Evolutionary conservation across 2,329 filamentous ascomycete species (phyloP), one percentile per base, ranked within the genome.

Genomic region (Daldinia sp.): DNA sequence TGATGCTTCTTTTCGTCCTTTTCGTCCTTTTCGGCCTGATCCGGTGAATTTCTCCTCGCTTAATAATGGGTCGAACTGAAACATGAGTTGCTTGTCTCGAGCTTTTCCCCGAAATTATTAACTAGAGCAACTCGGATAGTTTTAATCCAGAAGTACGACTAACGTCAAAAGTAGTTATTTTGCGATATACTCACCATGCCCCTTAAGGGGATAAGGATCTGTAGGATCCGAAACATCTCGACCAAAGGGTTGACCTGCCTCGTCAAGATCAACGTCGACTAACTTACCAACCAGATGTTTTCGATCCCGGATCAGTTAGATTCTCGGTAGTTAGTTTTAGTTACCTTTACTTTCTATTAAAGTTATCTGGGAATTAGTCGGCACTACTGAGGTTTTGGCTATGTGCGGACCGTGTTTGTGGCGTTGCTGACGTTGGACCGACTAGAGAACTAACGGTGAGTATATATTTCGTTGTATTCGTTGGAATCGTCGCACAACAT

Each of bases 351-450:
- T 45, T 11, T 39, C 17, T 30, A 30, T 19, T 23, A 25, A 52
- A 17, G 15, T n/a, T 13, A 41, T 17, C 35, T 41, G 11, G 19
- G 2, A 8, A 15, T 37, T 37, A 35, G 7, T 25, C 25, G 4
- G 7, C 19, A 34, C 32, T 37, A 15, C 3, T 21, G 6, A 30
- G 15, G 23, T 27, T n/a, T 32, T n/a, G n/a, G n/a, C 32, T n/a
- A 8, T 23, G 41, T 15, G 8, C 23, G 21, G 39, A 6, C 39
- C 39, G 39, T 56, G 47, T 15, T 56, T 17, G 62, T 59, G 55
- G 52, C 43, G 51, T 29, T 56, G 62, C 65, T 68, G 57, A 68
- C 65, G 62, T 68, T 66, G 43, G 65, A 63, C 63, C 30, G 49
- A 37, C 21, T 43, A 30, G 53, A 50, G 43, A 48, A 54, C 23